phyloP scores from a whole-genome alignment of 1,139 yeast genomes.

The Lodderomyces oxycetoniae region DNA sequence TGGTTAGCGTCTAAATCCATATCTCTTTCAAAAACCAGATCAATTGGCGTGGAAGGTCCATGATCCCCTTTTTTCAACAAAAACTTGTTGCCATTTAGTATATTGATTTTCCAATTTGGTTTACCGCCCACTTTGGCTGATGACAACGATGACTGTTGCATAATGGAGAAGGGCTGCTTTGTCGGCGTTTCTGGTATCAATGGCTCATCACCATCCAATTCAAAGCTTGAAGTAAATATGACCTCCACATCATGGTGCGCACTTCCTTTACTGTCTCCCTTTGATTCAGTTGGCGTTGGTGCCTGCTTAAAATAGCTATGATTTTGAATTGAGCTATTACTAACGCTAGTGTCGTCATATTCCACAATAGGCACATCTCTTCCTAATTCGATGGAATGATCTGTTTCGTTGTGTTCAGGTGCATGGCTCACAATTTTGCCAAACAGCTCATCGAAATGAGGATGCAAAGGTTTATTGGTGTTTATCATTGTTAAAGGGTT shows the following conservation, averaged over 20 bases:
- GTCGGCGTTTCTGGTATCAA: constrained; percentile 43
- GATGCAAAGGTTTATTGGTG: constrained; percentile 22
- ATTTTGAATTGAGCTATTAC: constrained; percentile 14
- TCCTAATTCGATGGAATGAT: constrained; percentile 38
- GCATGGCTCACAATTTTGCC: not conserved
- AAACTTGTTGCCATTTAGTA: not conserved
- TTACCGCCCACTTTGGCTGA: constrained; percentile 1
- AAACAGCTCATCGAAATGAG: constrained; percentile 16
- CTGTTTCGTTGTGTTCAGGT: constrained; percentile 6
- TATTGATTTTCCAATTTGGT: not conserved
- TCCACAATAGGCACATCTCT: constrained; percentile 25
- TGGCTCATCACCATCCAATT: constrained; percentile 18
- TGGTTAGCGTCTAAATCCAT: not conserved
- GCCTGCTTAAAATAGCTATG: constrained; percentile 33
- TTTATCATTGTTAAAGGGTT: constrained; percentile 42
- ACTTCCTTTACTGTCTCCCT: not conserved
- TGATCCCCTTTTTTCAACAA: constrained; percentile 2
- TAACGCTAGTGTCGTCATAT: constrained; percentile 5
- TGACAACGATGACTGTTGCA: not conserved
- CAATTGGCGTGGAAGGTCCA: constrained; percentile 33
- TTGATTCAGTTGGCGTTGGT: constrained; percentile 10
- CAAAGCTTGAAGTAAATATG: constrained; percentile 15
- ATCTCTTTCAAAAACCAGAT: constrained; percentile 4
- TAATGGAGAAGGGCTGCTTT: constrained; percentile 14
- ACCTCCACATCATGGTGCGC: constrained; percentile 21